These are phyloP conservation scores for Suillus ampliporus DNA, from an alignment of 768 basidiomycete genomes.

Conservation along the genomic window DNA sequence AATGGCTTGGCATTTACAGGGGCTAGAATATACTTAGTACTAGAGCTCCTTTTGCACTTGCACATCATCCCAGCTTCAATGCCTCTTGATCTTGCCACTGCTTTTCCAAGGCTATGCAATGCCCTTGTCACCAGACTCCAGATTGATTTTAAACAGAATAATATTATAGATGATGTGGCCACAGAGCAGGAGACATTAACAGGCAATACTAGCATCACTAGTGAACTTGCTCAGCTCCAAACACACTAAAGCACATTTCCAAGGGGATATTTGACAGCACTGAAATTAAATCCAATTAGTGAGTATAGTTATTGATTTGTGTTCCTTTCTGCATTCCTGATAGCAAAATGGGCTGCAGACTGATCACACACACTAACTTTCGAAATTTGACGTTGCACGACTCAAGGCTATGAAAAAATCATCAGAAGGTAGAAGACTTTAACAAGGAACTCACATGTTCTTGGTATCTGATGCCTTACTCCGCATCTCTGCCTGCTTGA, in stretches of 20 bases:
- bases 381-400: conserved; percentile 64
- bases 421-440: background rate
- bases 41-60: no score
- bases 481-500: conserved; percentile 73
- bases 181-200: conserved; percentile 6
- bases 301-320: background rate
- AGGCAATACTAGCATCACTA: background rate
- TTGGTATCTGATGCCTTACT: conserved; percentile 69
- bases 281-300: conserved; percentile 37
- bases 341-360: no score
- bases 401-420: conserved; percentile 58
- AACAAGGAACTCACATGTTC: conserved; percentile 57
- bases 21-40: no score
- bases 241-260: conserved; percentile 26
- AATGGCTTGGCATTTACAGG: no score
- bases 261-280: conserved; percentile 39
- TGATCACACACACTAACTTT: conserved; percentile 49
- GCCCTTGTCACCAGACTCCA: background rate
- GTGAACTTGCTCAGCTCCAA: background rate
- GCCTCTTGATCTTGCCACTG: no score
- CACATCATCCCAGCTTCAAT: no score
- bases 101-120: background rate
- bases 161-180: conserved; percentile 1
- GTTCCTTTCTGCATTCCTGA: no score
- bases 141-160: background rate